These are phyloP conservation scores for Tympanopsis confertula DNA, from an alignment of 2,329 filamentous ascomycete species.

Conservation along the genomic window DNA sequence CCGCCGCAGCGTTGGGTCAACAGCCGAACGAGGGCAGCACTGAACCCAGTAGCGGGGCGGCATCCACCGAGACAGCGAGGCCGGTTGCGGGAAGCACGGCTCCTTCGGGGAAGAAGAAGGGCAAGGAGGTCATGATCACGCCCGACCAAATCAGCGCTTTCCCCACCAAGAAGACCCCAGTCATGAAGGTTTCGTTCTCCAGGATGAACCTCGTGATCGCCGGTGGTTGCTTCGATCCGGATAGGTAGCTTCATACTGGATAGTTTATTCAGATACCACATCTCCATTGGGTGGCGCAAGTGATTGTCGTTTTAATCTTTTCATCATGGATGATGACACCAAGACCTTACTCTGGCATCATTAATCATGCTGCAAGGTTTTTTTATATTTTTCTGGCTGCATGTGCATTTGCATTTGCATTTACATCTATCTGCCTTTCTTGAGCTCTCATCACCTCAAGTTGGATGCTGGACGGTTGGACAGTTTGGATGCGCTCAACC, in stretches of 20 bases:
- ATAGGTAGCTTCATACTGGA: slow-evolving; percentile 25
- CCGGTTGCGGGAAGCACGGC: slow-evolving; percentile 32
- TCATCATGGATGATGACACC: too few species aligned
- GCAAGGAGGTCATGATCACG: slow-evolving; percentile 49
- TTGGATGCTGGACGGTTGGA: too few species aligned
- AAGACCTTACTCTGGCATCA: too few species aligned
- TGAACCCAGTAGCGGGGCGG: slow-evolving; percentile 26
- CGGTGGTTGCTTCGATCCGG: slow-evolving; percentile 49
- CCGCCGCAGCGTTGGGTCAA: slow-evolving; percentile 28
- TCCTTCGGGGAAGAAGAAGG: slow-evolving; percentile 35
- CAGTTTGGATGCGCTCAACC: too few species aligned
- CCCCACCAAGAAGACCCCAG: slow-evolving; percentile 54
- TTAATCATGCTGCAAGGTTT: too few species aligned
- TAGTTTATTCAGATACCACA: too few species aligned
- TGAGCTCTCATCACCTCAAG: too few species aligned
- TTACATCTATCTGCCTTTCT: too few species aligned
- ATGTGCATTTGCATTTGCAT: too few species aligned
- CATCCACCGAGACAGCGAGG: slow-evolving; percentile 18
- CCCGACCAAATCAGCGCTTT: slow-evolving; percentile 55
- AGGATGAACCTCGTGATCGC: slow-evolving; percentile 55
- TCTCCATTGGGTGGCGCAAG: too few species aligned
- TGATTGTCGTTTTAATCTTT: too few species aligned
- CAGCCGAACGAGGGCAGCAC: slow-evolving; percentile 21
- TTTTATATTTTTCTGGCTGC: too few species aligned
- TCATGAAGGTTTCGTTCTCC: slow-evolving; percentile 54